Conservation (phyloP, 2,329 filamentous ascomycete species). For the Hypoxylon sp. region DNA sequence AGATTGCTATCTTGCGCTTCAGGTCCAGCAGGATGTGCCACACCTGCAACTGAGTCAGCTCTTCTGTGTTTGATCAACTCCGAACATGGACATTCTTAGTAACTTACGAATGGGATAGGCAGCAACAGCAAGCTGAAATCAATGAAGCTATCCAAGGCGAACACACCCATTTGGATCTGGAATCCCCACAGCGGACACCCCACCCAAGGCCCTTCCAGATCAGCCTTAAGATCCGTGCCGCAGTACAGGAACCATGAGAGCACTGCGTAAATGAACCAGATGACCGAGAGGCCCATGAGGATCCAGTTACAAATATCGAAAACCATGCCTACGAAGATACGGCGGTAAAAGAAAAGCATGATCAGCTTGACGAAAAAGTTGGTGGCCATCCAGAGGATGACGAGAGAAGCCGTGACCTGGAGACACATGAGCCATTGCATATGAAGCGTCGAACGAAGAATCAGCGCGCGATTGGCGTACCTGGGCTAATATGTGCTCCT, state of each 20-base stretch:
- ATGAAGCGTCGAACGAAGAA: too few relatives aligned
- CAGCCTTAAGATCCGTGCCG: constrained; percentile 19
- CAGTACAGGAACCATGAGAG: constrained; percentile 25
- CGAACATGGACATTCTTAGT: too few relatives aligned
- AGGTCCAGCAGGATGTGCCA: constrained; percentile 24
- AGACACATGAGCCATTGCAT: constrained; percentile 1
- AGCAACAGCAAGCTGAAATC: constrained; percentile 17
- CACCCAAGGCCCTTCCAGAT: constrained; percentile 19
- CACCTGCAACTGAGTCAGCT: too few relatives aligned
- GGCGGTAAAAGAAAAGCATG: constrained; percentile 30
- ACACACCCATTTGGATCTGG: constrained; percentile 27
- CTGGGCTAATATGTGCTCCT: constrained; percentile 6
- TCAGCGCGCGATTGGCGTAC: too few relatives aligned
- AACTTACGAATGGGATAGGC: constrained; percentile 24
- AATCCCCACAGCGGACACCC: constrained; percentile 24
- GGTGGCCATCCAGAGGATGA: constrained; percentile 25
- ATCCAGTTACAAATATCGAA: constrained; percentile 25
- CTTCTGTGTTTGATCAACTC: too few relatives aligned
- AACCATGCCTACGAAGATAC: constrained; percentile 20
- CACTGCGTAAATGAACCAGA: constrained; percentile 27
- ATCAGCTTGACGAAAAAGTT: constrained; percentile 27
- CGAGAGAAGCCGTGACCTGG: constrained; percentile 19
- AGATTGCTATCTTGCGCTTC: constrained; percentile 25
- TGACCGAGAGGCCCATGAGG: constrained; percentile 20
- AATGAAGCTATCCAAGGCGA: constrained; percentile 27